phyloP scores from a whole-genome alignment of 306 rosid genomes.

The Trichosanthes truncata region DNA sequence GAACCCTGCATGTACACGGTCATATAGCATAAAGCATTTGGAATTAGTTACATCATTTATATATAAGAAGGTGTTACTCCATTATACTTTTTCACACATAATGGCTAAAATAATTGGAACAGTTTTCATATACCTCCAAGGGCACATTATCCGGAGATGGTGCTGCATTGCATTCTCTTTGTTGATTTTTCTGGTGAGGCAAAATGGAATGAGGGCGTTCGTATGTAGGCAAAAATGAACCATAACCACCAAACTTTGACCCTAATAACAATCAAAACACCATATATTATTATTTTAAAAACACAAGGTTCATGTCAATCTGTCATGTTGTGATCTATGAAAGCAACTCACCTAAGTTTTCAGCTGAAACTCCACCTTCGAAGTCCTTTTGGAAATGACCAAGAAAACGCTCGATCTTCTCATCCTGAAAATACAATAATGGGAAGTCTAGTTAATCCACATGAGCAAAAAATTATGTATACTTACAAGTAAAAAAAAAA shows the following conservation, averaged over 20 bases:
- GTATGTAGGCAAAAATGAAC: constrained; percentile 61
- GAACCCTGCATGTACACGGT: constrained; percentile 44
- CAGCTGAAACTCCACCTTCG: constrained; percentile 54
- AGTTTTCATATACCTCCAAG: constrained; percentile 36
- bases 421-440: constrained; percentile 20
- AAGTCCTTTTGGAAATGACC: constrained; percentile 77
- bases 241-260: constrained; percentile 61
- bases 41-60: neutral
- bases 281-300: constrained; percentile 22
- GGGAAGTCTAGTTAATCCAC: neutral
- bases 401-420: constrained; percentile 49
- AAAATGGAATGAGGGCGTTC: constrained; percentile 27
- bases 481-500: neutral
- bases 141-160: constrained; percentile 29
- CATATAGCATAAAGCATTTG: constrained; percentile 15
- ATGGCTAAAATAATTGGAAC: constrained; percentile 5
- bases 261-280: constrained; percentile 39
- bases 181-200: constrained; percentile 38
- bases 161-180: constrained; percentile 33
- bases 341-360: constrained; percentile 59
- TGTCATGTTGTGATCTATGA: constrained; percentile 15
- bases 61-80: constrained; percentile 17
- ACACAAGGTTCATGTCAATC: constrained; percentile 17
- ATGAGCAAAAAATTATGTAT: neutral
- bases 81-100: constrained; percentile 19